Evolutionary conservation across 1,284 basidiomycete species (phyloP), one percentile per base, ranked within the genome.

Genomic region (Vanrija sp.): DNA sequence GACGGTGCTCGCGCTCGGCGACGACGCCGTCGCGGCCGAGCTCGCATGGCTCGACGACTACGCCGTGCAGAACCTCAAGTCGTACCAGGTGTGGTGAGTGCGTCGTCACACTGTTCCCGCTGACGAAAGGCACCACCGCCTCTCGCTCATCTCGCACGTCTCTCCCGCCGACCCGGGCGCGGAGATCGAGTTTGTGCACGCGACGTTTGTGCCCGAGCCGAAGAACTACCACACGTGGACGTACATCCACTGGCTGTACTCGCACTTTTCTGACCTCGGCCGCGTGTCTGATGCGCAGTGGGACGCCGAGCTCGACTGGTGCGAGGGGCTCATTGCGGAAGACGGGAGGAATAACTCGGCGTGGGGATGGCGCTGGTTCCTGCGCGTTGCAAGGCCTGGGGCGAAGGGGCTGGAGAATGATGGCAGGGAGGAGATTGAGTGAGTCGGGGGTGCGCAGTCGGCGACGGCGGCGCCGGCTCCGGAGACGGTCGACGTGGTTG

Each of bases 171-270:
- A 84, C 46, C 66, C 72, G 2, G 14, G 46, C 19, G 42, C 54
- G 78, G 93, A 97, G 74, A 85, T 97, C 55, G 80, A 75, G 21
- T 95, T 95, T 74, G 86, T 92, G 67, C 82, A 85, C 52, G 75
- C 78, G 48, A 85, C 85, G 0, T 83, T 97, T 40, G 73, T 81
- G 8, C 80, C 77, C 19, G 93, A 97, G 72, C 77, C 84, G 47
- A 97, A 97, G 81, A 97, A 96, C 78, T 96, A 96, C 72, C 92
- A 96, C 75, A 95, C 92, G 0, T 96, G 92, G 92, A 88, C 88
- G 5, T 93, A 94, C 75, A 83, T 92, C 7, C 91, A 96, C 73
- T 95, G 90, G 89, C 75, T 91, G 12, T 83, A 93, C 49, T 85
- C 86, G n/a, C 84, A 87, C 71, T 91, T 91, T 75, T 74, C 67